A percentile compares a stretch with the other conserved stretches of the same genome.
Conservation (phyloP, 768 basidiomycete genomes). For the Pholiota microspora region DNA sequence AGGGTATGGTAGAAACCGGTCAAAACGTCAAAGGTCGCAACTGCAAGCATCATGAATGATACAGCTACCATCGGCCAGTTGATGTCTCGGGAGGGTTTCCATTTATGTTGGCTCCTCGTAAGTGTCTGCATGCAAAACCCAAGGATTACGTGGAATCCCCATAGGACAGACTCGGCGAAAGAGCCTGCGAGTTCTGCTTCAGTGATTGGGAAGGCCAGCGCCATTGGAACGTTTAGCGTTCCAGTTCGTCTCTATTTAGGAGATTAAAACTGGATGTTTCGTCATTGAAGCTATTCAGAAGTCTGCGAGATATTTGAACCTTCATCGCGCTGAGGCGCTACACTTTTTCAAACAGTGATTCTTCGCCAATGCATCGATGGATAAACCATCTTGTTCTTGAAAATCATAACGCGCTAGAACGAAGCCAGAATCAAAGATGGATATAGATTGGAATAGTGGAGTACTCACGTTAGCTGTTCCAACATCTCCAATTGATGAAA, state of each 20-base stretch:
- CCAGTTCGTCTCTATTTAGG: no score
- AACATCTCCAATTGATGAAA: no score
- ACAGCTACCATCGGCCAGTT: conserved; percentile 11
- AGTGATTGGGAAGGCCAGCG: conserved; percentile 10
- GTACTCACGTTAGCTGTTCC: no score
- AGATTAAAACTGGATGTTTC: no score
- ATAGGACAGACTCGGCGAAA: conserved; percentile 12
- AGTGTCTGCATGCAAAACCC: conserved; percentile 11
- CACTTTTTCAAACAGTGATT: not conserved
- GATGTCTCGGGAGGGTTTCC: not conserved
- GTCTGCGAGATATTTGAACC: not conserved
- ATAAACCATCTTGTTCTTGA: not conserved
- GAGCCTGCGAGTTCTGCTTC: conserved; percentile 13
- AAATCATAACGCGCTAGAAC: no score
- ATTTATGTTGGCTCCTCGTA: not conserved
- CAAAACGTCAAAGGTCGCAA: conserved; percentile 11
- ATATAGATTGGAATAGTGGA: not conserved
- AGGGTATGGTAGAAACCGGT: conserved; percentile 12
- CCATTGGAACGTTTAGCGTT: not conserved
- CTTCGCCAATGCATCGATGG: not conserved
- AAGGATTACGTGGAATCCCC: conserved; percentile 11
- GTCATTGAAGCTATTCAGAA: not conserved
- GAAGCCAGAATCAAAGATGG: no score
- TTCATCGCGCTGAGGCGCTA: not conserved
- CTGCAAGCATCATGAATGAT: not conserved